Conservation (phyloP, 768 basidiomycete genomes). For the Lactarius evosmus region DNA sequence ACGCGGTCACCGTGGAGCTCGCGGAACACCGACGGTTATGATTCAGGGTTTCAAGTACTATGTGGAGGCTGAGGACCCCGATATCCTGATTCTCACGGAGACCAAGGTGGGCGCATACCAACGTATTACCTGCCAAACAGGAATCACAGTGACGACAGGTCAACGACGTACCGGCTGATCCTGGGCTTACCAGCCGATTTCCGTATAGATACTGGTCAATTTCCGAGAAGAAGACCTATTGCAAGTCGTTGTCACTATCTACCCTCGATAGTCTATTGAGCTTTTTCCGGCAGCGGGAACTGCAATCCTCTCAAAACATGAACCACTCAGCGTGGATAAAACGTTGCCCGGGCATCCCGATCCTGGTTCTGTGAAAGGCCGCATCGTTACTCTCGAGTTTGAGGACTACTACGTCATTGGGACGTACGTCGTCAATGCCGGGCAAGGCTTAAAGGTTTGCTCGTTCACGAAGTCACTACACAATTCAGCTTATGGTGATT, state of each 20-base stretch:
- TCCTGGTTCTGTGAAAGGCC: constrained; percentile 60
- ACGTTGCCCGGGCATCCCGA: constrained; percentile 76
- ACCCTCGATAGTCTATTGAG: constrained; percentile 2
- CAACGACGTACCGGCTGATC: constrained; percentile 64
- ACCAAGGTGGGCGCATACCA: constrained; percentile 56
- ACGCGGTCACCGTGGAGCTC: neutral
- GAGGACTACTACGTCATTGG: constrained; percentile 64
- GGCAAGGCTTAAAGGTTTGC: constrained; percentile 58
- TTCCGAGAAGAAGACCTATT: constrained; percentile 74
- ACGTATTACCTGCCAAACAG: neutral
- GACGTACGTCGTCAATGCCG: constrained; percentile 86
- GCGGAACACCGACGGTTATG: neutral
- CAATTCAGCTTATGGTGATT: neutral
- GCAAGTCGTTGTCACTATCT: constrained; percentile 38
- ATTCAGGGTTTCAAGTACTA: constrained; percentile 75
- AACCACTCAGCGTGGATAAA: constrained; percentile 62
- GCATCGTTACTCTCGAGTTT: constrained; percentile 82
- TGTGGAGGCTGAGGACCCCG: constrained; percentile 82
- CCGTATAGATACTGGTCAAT: constrained; percentile 77
- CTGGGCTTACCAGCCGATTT: constrained; percentile 52
- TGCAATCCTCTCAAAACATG: constrained; percentile 72
- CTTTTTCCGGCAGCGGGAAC: constrained; percentile 57
- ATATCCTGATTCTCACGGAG: constrained; percentile 80
- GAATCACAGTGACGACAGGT: constrained; percentile 44
- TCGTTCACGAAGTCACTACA: neutral